These are phyloP conservation scores for Diaporthe eres DNA, from an alignment of 2,329 filamentous ascomycete species.

Conservation along the genomic window DNA sequence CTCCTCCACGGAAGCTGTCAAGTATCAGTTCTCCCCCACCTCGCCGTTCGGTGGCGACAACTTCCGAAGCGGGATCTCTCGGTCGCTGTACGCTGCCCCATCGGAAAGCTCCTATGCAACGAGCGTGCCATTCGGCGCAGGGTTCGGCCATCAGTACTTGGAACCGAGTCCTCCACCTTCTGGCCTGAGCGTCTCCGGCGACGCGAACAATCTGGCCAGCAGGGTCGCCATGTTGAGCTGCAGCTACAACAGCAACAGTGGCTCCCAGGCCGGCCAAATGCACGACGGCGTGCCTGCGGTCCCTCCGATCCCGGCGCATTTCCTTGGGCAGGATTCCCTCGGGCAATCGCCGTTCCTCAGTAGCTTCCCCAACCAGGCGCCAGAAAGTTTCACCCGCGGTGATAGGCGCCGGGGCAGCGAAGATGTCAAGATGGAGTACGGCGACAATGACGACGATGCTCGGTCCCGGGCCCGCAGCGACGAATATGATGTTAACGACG, in stretches of 20 bases:
- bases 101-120: conserved; percentile 67
- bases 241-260: conserved; percentile 84
- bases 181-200: conserved; percentile 79
- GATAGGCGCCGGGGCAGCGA: conserved; percentile 62
- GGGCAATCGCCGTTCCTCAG: conserved; percentile 74
- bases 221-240: conserved; percentile 92
- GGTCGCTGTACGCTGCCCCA: conserved; percentile 83
- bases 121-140: conserved; percentile 65
- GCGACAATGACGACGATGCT: conserved; percentile 74
- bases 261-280: conserved; percentile 74
- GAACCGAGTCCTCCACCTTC: conserved; percentile 85
- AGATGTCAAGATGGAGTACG: conserved; percentile 79
- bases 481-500: conserved; percentile 84
- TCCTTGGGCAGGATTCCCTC: conserved; percentile 74
- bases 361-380: conserved; percentile 72
- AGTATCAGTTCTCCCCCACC: conserved; percentile 60
- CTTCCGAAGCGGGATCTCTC: conserved; percentile 73
- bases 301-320: conserved; percentile 86
- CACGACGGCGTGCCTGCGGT: conserved; percentile 86
- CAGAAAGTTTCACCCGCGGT: conserved; percentile 76
- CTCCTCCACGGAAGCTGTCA: conserved; percentile 56
- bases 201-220: conserved; percentile 90
- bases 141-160: conserved; percentile 75
- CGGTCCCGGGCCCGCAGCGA: conserved; percentile 77
- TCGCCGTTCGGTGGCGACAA: conserved; percentile 71